Evolutionary conservation across 768 basidiomycete genomes (phyloP).

Genomic region (Lyophyllum decastes): DNA sequence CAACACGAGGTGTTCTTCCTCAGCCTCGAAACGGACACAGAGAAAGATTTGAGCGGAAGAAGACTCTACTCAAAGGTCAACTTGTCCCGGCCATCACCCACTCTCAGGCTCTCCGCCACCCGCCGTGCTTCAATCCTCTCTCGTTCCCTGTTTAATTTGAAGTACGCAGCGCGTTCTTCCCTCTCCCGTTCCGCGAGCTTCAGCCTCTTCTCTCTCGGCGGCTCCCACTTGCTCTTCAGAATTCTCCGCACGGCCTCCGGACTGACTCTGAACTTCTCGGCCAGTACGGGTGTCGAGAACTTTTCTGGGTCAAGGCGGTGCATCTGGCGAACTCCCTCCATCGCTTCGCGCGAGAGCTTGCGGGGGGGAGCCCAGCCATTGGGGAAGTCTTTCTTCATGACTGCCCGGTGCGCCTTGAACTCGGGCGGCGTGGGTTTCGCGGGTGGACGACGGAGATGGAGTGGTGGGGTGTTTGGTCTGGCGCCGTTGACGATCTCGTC

Average conservation of each 20-base stretch:
- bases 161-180: slow-evolving; percentile 38
- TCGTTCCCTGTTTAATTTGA: slow-evolving; percentile 38
- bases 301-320: slow-evolving; percentile 61
- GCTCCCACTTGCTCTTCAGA: slow-evolving; percentile 73
- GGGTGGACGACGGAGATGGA: slow-evolving; percentile 39
- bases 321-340: slow-evolving; percentile 75
- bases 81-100: slow-evolving; percentile 24
- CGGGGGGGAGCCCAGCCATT: slow-evolving; percentile 77
- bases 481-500: slow-evolving; percentile 47
- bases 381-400: slow-evolving; percentile 57
- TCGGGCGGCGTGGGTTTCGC: slow-evolving; percentile 46
- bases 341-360: slow-evolving; percentile 80
- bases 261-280: slow-evolving; percentile 75
- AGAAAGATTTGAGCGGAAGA: slow-evolving; percentile 12
- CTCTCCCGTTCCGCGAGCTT: slow-evolving; percentile 54
- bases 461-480: slow-evolving; percentile 34
- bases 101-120: slow-evolving; percentile 27
- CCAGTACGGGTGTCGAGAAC: slow-evolving; percentile 69
- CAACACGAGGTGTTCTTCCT: slow-evolving; percentile 13
- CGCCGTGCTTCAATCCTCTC: slow-evolving; percentile 41
- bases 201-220: slow-evolving; percentile 52
- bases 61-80: slow-evolving; percentile 40
- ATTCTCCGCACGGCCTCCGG: slow-evolving; percentile 83
- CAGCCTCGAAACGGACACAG: neutral
- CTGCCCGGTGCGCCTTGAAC: slow-evolving; percentile 50